Evolutionary conservation across 2,329 filamentous ascomycete genomes (phyloP), one percentile per base, ranked within the genome.

Genomic region (Aspergillus sp.): DNA sequence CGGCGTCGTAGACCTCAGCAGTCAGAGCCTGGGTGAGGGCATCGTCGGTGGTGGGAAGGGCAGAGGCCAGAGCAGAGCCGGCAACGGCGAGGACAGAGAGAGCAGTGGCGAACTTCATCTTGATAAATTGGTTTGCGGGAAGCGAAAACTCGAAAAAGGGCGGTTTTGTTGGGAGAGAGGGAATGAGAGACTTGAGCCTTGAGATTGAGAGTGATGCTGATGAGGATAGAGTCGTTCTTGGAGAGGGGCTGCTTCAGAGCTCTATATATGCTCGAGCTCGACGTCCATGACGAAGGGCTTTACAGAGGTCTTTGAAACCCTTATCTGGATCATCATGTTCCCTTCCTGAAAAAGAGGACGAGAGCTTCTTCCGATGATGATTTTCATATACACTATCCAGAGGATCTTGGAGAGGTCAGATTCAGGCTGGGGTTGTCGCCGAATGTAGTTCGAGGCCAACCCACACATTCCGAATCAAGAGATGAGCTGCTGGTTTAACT

Each of bases 61-160:
- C 55, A 52, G 55, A 45, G 2, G 75, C 74, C 50, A 72, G 68
- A 17, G 70, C 75, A 60, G 76, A 63, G 57, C 69, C 64, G 48
- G 66, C 69, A 52, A 75, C 57, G 41, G 72, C 68, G 52, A 77
- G 57, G 45, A 72, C 56, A 55, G 74, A 73, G 64, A 77, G 45
- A 30, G 66, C 53, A 23, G 61, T 63, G 31, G 66, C 63, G 66
- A 72, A 63, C 63, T 68, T 69, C 72, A 75, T 74, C 51, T 60
- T 72, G 60, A 63, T 53, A 50, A 19, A 50, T 47, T 15, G 38
- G 47, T 55, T 62, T 48, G 38, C 8, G 50, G 8, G 7, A 47
- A 48, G 53, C 43, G 15, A 28, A 23, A 34, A 23, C 6, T 31
- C 15, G 7, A n/a, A 38, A 38, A 53, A 60, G 34, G 41, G 30